phyloP scores from a whole-genome alignment of 164 flowering plant genomes.

The Houttuynia cordata region DNA sequence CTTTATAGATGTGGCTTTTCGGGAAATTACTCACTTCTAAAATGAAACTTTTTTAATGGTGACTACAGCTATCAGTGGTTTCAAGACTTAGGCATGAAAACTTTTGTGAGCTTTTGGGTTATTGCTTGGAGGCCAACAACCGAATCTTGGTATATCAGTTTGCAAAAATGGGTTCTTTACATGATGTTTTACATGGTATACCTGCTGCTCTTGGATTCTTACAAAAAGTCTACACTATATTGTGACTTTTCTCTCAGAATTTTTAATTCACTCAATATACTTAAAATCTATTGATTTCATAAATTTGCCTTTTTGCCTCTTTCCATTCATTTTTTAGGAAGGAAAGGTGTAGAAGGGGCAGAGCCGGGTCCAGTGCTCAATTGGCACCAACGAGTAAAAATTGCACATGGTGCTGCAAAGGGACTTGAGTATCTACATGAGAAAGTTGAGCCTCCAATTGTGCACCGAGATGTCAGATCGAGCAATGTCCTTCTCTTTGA shows the following conservation, averaged over 20 bases:
- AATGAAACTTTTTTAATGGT: too few relatives aligned
- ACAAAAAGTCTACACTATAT: too few relatives aligned
- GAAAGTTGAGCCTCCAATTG: constrained; percentile 62
- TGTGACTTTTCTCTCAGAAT: too few relatives aligned
- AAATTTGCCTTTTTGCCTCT: too few relatives aligned
- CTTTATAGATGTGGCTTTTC: too few relatives aligned
- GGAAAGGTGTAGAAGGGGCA: constrained; percentile 88
- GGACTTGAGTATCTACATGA: constrained; percentile 87
- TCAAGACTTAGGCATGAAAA: constrained; percentile 56
- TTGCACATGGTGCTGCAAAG: constrained; percentile 93
- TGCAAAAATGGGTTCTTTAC: constrained; percentile 55
- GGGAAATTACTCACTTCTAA: too few relatives aligned
- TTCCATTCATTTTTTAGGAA: constrained; percentile 24
- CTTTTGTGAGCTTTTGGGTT: constrained; percentile 51
- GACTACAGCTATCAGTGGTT: constrained; percentile 39
- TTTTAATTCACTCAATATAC: background rate
- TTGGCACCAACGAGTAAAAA: constrained; percentile 79
- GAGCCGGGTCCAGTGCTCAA: constrained; percentile 80
- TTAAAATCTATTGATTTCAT: background rate
- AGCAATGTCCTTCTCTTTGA: constrained; percentile 80
- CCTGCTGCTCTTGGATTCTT: background rate
- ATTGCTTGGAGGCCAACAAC: constrained; percentile 49
- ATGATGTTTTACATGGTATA: constrained; percentile 58
- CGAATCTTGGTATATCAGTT: constrained; percentile 47
- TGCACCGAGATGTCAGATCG: constrained; percentile 86